Evolutionary conservation across 31 red algal species (phyloP).

Genomic region (Odonthalia washingtoniensis): DNA sequence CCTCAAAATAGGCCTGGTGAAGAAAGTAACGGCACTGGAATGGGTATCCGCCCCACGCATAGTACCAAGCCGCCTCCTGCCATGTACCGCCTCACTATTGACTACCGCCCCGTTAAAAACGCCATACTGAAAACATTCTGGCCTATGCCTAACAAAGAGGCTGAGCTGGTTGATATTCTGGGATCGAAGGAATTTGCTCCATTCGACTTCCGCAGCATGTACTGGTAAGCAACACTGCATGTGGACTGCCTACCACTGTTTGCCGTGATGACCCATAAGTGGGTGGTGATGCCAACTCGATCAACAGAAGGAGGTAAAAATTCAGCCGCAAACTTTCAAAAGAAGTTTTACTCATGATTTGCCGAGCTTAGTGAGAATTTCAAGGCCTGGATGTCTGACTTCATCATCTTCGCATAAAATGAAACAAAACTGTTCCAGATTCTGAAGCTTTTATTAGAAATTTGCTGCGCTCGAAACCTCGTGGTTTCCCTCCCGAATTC

Average conservation of each 20-base stretch:
- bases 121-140: background rate
- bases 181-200: background rate
- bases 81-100: background rate
- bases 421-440: background rate
- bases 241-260: slow-evolving; percentile 8
- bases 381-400: background rate
- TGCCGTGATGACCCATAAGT: slow-evolving; percentile 10
- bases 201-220: slow-evolving; percentile 35
- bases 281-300: slow-evolving; percentile 32
- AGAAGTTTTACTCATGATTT: background rate
- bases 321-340: background rate
- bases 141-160: background rate
- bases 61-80: background rate
- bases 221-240: slow-evolving; percentile 43
- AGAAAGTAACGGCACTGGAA: background rate
- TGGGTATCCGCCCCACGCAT: background rate
- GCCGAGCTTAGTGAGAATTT: background rate
- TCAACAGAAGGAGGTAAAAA: slow-evolving; percentile 1
- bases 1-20: background rate
- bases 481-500: slow-evolving; percentile 36
- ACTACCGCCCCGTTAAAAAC: too few species aligned
- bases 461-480: slow-evolving; percentile 20
- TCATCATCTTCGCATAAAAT: background rate
- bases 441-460: slow-evolving; percentile 20
- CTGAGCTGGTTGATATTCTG: slow-evolving; percentile 9